phyloP scores from a whole-genome alignment of 208 protist genomes.

The Trypanosomatidae sp. region DNA sequence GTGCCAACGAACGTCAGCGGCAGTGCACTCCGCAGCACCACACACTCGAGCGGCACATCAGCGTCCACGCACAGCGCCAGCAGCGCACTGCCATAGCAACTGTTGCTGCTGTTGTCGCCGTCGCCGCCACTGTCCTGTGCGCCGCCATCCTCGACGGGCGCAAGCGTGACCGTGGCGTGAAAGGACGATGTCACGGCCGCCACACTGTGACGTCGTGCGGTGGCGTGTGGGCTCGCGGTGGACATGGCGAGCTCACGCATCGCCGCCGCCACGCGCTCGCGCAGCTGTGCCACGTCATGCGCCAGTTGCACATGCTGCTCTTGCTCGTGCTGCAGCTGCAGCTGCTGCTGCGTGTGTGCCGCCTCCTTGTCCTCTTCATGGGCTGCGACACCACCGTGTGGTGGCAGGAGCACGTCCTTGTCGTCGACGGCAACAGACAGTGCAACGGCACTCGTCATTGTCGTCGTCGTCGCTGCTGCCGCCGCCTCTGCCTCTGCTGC shows the following conservation, averaged over 20 bases:
- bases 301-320: conserved; percentile 19
- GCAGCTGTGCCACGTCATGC: conserved; percentile 5
- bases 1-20: conserved; percentile 29
- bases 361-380: conserved; percentile 16
- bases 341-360: conserved; percentile 32
- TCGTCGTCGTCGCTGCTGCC: conserved; percentile 5
- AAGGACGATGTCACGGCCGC: conserved; percentile 57
- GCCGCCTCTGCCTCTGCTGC: conserved; percentile 9
- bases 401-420: no score
- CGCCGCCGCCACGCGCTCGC: no score
- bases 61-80: conserved; percentile 39
- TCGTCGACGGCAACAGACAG: no score
- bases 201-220: no score
- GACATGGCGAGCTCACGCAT: no score
- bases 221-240: no score
- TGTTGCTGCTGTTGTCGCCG: no score
- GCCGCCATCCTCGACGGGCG: conserved; percentile 23
- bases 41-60: conserved; percentile 37
- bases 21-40: conserved; percentile 24
- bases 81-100: conserved; percentile 28
- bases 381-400: conserved; percentile 7
- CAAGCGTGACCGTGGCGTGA: conserved; percentile 27
- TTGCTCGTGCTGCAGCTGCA: conserved; percentile 16
- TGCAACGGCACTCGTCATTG: no score
- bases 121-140: no score